These are phyloP conservation scores for Aspergillus floridensis DNA, from an alignment of 2,329 filamentous ascomycete species.

Conservation along the genomic window DNA sequence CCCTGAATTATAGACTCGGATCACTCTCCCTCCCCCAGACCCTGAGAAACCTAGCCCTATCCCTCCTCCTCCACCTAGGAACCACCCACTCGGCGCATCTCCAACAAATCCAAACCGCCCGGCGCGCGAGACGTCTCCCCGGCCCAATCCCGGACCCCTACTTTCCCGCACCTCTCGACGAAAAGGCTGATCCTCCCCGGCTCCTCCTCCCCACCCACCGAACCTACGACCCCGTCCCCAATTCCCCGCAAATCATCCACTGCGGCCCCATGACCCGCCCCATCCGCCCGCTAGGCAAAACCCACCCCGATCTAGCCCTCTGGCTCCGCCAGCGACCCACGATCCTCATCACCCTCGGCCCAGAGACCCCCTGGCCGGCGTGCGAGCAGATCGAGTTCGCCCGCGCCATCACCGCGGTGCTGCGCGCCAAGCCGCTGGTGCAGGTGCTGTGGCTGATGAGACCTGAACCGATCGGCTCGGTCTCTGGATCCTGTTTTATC, in stretches of 20 bases:
- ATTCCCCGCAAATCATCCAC: constrained; percentile 21
- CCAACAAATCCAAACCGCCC: too few relatives aligned
- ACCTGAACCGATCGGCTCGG: background rate
- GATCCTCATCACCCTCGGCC: constrained; percentile 47
- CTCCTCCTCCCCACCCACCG: constrained; percentile 23
- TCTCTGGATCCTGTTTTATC: too few relatives aligned
- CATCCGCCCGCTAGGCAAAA: constrained; percentile 27
- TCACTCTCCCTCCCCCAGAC: constrained; percentile 26
- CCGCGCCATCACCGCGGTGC: constrained; percentile 31
- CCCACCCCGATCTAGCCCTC: constrained; percentile 36
- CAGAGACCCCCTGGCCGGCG: constrained; percentile 26
- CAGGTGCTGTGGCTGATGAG: constrained; percentile 38
- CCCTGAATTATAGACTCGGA: constrained; percentile 28
- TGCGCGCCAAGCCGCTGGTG: constrained; percentile 29
- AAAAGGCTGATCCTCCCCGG: background rate
- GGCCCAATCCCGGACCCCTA: too few relatives aligned
- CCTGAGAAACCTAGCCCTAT: constrained; percentile 18
- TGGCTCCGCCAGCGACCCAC: constrained; percentile 45
- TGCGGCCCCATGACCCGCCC: constrained; percentile 47
- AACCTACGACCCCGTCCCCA: constrained; percentile 12
- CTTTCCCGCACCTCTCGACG: background rate
- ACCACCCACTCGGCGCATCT: too few relatives aligned
- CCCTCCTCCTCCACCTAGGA: too few relatives aligned
- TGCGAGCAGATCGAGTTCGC: constrained; percentile 40
- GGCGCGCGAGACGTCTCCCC: too few relatives aligned